Evolutionary conservation across 2,329 filamentous ascomycete species (phyloP), one percentile per base, ranked within the genome.

Genomic region (Calonectria ilicicola): DNA sequence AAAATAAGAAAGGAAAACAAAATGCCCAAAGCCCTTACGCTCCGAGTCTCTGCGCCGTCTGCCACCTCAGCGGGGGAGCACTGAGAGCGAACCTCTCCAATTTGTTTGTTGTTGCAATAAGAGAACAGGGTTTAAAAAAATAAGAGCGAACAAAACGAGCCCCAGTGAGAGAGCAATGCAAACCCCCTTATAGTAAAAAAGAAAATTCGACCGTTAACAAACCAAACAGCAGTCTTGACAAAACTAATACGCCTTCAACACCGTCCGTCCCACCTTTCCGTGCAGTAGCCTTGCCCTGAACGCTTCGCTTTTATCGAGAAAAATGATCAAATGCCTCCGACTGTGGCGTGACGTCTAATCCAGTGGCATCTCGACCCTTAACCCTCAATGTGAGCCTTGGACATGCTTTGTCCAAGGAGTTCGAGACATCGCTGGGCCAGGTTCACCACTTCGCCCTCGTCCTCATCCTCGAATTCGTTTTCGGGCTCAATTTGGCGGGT

Each of bases 391-490:
- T 97, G 92, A 60, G 93, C 90, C 85, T 96, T 96, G 38, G 93
- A 92, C 80, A 89, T 92, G 79, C 89, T 90, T 83, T 95, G 93
- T 64, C 94, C 94, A 40, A 98, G 86, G 4, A 98, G 89, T 84
- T 98, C 96, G 47, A 98, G 89, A 82, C 95, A 98, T 78, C 95
- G 91, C 80, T 96, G 94, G 27, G 97, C 96, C 78, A 99, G 90
- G 77, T 93, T 95, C 75, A 98, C 94, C 53, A 98, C 96, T 83
- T 98, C 96, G 70, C 93, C 94, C 83, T 98, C 96, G 56, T 97
- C 96, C 72, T 98, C 95, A 79, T 98, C 95, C 60, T 93, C 94
- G 75, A 93, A 93, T 77, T 96, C 95, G 76, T 95, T 94, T 72
- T 98, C 95, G 0, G 94, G 93, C 80, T 98, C 95, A 74, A 98